Base-by-base conservation (phyloP, 441 rosid species). In the Pelargonium exstipulatum region DNA sequence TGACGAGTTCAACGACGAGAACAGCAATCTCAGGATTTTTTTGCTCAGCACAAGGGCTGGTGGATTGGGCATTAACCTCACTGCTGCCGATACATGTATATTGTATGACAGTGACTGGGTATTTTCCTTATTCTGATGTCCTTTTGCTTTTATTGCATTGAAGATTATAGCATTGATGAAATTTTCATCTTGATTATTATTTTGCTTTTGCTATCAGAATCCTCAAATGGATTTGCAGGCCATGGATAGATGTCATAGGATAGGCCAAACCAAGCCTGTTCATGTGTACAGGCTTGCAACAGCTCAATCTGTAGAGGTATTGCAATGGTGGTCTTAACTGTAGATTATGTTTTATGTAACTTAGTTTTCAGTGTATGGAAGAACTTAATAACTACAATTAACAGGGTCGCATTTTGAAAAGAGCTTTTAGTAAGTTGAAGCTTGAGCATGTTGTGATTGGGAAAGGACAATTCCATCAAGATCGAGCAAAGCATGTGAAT, bases 211-310 rank as follows among this genome's bases (percentile, higher is more conserved):
- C 61, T 16, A 69, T 69, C 83, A 95, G 99, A 95, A 95, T 70
- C 99, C 99, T 49, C 98, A 95, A 83, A 88, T 90, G 94, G 99
- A 92, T 82, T 83, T 92, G 74, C 98, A 95, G 84, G 99, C 99
- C 72, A 95, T 95, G 99, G 99, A 95, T 78, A 83, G 98, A 80
- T 95, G 99, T 83, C 99, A 95, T 68, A 87, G 99, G 79, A 92
- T 95, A 51, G 98, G 99, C 32, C 98, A 95, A 82, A 95, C 97
- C 16, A 95, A 95, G 78, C 97, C 99, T 62, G 99, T 95, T 80
- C 98, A 95, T 81, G 98, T 95, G 74, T 95, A 92, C 79, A 86
- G 99, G 82, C 98, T 95, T 73, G 85, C 91, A 17, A 88, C 99
- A 0, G 96, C 96, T 48, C 97, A 86, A 75, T 95, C 99, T 9